Evolutionary conservation across 2,329 filamentous ascomycete species (phyloP).

Genomic region (Ilyonectria robusta): DNA sequence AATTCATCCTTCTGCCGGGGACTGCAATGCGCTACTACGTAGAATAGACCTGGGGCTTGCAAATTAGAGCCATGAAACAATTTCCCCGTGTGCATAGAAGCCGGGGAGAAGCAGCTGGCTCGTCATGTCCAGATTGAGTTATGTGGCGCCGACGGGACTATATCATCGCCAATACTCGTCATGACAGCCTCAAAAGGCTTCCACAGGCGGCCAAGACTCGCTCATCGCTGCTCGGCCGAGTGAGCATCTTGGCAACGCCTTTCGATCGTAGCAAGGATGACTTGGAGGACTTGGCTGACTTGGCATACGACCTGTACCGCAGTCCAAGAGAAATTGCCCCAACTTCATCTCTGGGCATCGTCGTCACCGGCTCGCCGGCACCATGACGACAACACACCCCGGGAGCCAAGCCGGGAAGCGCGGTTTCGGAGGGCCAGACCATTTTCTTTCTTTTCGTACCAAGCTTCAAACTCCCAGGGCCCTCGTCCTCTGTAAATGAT

Average conservation of each 20-base stretch:
- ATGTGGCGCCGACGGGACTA: background rate
- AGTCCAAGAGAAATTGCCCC: background rate
- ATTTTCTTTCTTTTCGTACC: background rate
- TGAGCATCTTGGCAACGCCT: constrained; percentile 14
- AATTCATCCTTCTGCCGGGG: constrained; percentile 6
- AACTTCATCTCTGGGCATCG: constrained; percentile 1
- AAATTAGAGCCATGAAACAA: constrained; percentile 11
- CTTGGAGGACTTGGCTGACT: background rate
- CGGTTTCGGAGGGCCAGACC: background rate
- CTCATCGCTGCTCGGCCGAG: background rate
- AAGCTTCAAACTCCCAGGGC: constrained; percentile 5
- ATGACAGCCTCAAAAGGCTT: background rate
- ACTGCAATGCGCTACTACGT: background rate
- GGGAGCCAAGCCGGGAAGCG: constrained; percentile 42
- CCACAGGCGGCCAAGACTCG: background rate
- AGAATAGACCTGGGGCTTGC: constrained; percentile 7
- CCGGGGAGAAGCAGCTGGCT: background rate
- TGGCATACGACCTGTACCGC: background rate
- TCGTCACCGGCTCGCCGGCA: constrained; percentile 17
- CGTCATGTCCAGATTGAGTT: background rate
- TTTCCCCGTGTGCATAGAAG: constrained; percentile 10
- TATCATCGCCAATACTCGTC: too few species aligned
- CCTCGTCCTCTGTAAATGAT: background rate
- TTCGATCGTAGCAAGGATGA: background rate
- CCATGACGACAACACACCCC: background rate